A percentile compares a stretch with the other conserved stretches of the same genome.
These are phyloP conservation scores for Ganoderma meredithae DNA, from an alignment of 1,284 basidiomycete genomes.

Conservation along the genomic window DNA sequence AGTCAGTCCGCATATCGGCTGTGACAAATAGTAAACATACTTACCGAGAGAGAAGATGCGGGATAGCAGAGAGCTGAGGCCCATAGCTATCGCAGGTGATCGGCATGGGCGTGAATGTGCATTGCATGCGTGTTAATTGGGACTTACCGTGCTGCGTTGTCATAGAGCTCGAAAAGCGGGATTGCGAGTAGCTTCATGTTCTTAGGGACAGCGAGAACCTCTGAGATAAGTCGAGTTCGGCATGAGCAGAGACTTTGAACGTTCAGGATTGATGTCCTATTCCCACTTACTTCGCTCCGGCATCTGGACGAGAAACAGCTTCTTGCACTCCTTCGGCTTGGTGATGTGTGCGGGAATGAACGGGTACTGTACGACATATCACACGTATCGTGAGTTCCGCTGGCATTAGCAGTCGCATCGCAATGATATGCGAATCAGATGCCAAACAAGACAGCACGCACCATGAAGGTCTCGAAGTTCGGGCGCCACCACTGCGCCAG, in stretches of 20 bases:
- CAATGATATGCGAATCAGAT: background rate
- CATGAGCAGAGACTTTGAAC: background rate
- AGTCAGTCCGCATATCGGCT: background rate
- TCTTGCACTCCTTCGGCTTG: constrained; percentile 98
- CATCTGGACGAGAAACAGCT: constrained; percentile 94
- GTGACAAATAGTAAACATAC: constrained; percentile 33
- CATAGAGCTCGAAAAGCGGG: constrained; percentile 96
- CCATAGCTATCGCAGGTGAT: constrained; percentile 64
- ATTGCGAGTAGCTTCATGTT: constrained; percentile 99
- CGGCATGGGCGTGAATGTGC: background rate
- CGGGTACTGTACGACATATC: constrained; percentile 76
- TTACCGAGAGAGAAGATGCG: constrained; percentile 90
- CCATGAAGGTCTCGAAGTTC: constrained; percentile 98
- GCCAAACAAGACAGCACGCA: constrained; percentile 51
- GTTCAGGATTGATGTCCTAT: background rate
- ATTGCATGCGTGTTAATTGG: background rate
- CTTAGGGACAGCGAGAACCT: constrained; percentile 94
- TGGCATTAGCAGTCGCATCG: background rate
- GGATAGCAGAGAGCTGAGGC: constrained; percentile 93
- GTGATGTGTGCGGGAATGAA: constrained; percentile 97
- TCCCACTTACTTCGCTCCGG: constrained; percentile 84
- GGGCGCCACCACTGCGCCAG: constrained; percentile 98
- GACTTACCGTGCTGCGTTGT: constrained; percentile 87
- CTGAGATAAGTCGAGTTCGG: constrained; percentile 50
- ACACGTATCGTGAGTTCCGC: constrained; percentile 3